Percentiles rank a stretch among this genome's conserved stretches.
phyloP scores from a whole-genome alignment of 2,329 filamentous ascomycete species.

The Verticillium nubilum region DNA sequence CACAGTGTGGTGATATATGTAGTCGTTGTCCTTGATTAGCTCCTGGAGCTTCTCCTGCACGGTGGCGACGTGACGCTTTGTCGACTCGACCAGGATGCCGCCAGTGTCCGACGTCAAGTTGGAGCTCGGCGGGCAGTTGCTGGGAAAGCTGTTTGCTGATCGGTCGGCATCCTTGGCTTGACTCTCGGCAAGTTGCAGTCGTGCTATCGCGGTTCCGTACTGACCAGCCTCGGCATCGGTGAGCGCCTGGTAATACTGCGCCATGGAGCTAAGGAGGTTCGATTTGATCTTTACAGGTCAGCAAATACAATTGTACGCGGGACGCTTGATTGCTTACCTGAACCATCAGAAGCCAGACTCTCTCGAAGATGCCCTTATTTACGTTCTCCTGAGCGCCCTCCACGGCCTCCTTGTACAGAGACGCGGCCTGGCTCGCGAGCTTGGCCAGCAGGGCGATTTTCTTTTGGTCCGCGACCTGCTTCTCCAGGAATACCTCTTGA shows the following conservation, averaged over 20 bases:
- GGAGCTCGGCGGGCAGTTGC: conserved; percentile 70
- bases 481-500: conserved; percentile 96
- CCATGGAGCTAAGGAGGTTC: conserved; percentile 74
- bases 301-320: conserved; percentile 1
- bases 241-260: conserved; percentile 89
- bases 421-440: conserved; percentile 83
- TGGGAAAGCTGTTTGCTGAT: conserved; percentile 74
- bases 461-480: conserved; percentile 88
- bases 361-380: conserved; percentile 85
- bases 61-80: conserved; percentile 73
- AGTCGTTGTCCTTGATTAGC: conserved; percentile 89
- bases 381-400: conserved; percentile 94
- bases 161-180: conserved; percentile 74
- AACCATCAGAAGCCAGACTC: conserved; percentile 80
- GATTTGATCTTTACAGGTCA: conserved; percentile 58
- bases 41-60: conserved; percentile 77
- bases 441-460: conserved; percentile 91
- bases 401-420: conserved; percentile 78
- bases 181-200: conserved; percentile 75
- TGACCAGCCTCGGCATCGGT: conserved; percentile 86
- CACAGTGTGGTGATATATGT: conserved; percentile 92
- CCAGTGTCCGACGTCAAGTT: conserved; percentile 82
- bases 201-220: conserved; percentile 78
- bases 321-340: conserved; percentile 49
- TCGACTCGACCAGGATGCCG: conserved; percentile 66